Base-by-base conservation (phyloP, 2,329 filamentous ascomycete species). In the Lachnellula suecica region DNA sequence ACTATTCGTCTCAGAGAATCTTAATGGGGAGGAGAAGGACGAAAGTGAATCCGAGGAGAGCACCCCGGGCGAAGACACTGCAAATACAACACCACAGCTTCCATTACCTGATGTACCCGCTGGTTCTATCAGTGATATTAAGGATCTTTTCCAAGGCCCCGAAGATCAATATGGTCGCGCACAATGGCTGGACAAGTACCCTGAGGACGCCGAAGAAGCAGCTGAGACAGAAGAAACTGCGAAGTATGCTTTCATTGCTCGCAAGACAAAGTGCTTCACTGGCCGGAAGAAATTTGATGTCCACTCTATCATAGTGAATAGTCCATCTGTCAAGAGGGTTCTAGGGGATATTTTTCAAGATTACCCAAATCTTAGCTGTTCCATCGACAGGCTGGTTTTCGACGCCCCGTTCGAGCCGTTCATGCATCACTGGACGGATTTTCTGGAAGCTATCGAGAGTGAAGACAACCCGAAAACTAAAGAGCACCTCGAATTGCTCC, bases 251-350 rank as follows among this genome's bases (percentile, higher is more conserved):
- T 71, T 85, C 44, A 70, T 86, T 24, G 75, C 83, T 1, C 78
- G 82, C 41, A 81, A 86, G 62, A 71, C 75, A 50, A 81, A 79
- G 67, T 76, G 76, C 59, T 76, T 74, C 43, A 78, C 85, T 63
- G 79, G 81, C 24, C 76, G 79, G 51, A 85, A 84, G 65, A 80
- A 79, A 42, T 76, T 86, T 27, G 71, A 79, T 49, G 75, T 85
- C 22, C 75, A 87, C 61, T 84, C 80, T 43, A 79, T 89, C 52
- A 74, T 86, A 41, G 70, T 88, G 5, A 84, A 89, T 66, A 84
- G 79, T 19, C 81, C 83, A 1, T 72, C 77, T 49, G 69, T 89
- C 40, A 85, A 84, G 67, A 71, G 72, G 2, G 74, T 81, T 4
- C 72, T 89, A 0, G 71, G 71, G 9, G 72, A 77, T 11, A 37